A percentile compares a stretch with the other conserved stretches of the same genome.
Evolutionary conservation across 2,329 filamentous ascomycete species (phyloP).

Genomic region (Colletotrichum tabaci): DNA sequence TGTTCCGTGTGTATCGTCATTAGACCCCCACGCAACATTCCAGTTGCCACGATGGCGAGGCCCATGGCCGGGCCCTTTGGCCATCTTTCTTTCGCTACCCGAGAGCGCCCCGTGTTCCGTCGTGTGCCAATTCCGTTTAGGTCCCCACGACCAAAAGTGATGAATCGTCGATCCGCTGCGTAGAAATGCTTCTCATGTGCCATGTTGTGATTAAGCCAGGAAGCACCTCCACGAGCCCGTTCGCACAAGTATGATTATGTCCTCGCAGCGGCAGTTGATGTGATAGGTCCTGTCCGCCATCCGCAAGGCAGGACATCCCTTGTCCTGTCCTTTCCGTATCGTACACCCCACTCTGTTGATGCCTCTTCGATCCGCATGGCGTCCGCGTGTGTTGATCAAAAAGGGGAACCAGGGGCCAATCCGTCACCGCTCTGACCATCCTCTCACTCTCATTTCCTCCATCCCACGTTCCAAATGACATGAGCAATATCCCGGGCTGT

Average conservation of each 20-base stretch:
- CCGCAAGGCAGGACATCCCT: neutral
- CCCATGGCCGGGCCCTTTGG: neutral
- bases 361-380: conserved; percentile 23
- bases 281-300: neutral
- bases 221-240: neutral
- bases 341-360: conserved; percentile 23
- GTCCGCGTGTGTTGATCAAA: conserved; percentile 1
- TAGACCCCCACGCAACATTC: conserved; percentile 31
- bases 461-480: conserved; percentile 80
- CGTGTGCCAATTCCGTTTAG: conserved; percentile 11
- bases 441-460: conserved; percentile 64
- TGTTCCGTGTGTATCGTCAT: conserved; percentile 37
- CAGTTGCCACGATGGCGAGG: conserved; percentile 27
- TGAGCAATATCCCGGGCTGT: conserved; percentile 79
- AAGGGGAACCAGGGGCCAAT: conserved; percentile 7
- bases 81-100: conserved; percentile 21
- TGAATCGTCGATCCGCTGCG: conserved; percentile 25
- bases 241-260: conserved; percentile 21
- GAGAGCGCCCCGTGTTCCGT: conserved; percentile 23
- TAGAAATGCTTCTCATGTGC: conserved; percentile 18
- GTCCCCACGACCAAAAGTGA: conserved; percentile 14
- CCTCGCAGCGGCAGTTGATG: conserved; percentile 5
- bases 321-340: conserved; percentile 11
- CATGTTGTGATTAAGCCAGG: conserved; percentile 22
- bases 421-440: neutral